phyloP scores from a whole-genome alignment of 2,329 filamentous ascomycete genomes.

The Thielaviopsis euricoi region DNA sequence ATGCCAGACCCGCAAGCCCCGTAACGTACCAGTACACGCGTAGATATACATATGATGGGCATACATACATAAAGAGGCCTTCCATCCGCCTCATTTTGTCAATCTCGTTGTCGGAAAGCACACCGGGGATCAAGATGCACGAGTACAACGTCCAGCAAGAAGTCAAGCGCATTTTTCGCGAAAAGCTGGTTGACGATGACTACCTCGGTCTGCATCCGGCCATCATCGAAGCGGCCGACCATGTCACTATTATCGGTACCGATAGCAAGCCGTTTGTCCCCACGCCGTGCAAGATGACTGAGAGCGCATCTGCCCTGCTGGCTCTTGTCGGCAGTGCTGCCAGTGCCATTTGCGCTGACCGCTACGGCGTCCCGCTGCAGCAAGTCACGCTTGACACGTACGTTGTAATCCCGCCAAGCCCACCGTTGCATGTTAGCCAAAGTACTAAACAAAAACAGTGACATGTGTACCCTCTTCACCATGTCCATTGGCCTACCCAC shows the following conservation, averaged over 20 bases:
- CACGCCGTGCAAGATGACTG: constrained; percentile 26
- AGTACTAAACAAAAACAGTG: not conserved
- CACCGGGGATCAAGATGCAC: not conserved
- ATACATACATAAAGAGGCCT: too few species aligned
- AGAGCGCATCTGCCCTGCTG: constrained; percentile 23
- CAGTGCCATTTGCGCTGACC: constrained; percentile 7
- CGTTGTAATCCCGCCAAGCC: too few species aligned
- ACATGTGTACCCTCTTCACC: not conserved
- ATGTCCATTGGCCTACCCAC: constrained; percentile 10
- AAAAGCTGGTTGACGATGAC: not conserved
- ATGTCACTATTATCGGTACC: not conserved
- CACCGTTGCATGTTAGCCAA: too few species aligned
- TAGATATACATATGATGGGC: too few species aligned
- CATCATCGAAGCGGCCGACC: not conserved
- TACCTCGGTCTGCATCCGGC: not conserved
- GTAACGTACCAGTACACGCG: too few species aligned
- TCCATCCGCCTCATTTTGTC: too few species aligned
- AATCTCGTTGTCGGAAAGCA: too few species aligned
- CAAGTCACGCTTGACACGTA: constrained; percentile 11
- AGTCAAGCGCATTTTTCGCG: constrained; percentile 1
- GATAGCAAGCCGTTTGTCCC: constrained; percentile 15
- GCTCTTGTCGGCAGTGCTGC: constrained; percentile 16
- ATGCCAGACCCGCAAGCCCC: too few species aligned
- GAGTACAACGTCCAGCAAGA: constrained; percentile 3
- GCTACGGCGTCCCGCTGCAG: constrained; percentile 9